Conservation (phyloP, 495 filamentous ascomycete genomes). For the Penicillium angulare region DNA sequence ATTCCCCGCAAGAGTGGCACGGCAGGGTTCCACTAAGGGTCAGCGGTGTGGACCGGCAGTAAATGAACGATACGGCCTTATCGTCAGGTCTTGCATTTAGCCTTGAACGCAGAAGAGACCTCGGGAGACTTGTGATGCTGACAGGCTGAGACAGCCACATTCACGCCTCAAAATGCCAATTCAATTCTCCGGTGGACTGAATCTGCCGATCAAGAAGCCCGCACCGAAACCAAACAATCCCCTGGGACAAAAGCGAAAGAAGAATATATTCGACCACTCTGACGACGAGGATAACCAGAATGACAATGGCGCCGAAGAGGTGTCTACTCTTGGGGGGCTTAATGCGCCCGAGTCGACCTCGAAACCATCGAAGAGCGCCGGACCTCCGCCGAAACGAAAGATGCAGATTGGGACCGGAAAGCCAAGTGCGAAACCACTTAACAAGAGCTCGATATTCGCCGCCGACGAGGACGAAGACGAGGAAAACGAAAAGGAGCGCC, state of each 20-base stretch:
- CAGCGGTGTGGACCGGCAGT: background rate
- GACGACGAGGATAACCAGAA: conserved; percentile 39
- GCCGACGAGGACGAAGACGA: conserved; percentile 39
- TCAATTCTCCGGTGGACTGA: conserved; percentile 57
- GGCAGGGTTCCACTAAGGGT: background rate
- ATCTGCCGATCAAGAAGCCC: conserved; percentile 49
- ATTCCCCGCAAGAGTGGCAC: too few relatives aligned
- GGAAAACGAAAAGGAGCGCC: conserved; percentile 17
- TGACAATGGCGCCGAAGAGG: conserved; percentile 26
- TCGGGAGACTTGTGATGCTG: background rate
- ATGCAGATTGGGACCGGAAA: conserved; percentile 24
- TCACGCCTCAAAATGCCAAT: conserved; percentile 30
- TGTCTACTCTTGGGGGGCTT: conserved; percentile 45
- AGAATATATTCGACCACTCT: conserved; percentile 47
- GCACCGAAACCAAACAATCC: conserved; percentile 21
- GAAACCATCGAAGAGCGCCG: conserved; percentile 15
- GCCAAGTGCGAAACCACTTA: conserved; percentile 34
- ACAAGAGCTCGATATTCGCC: conserved; percentile 43
- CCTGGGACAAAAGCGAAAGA: conserved; percentile 48
- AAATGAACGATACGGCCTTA: background rate
- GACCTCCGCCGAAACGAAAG: conserved; percentile 38
- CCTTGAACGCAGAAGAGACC: background rate
- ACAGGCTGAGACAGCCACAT: background rate
- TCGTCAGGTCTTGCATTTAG: background rate
- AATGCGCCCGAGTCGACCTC: conserved; percentile 19